These are phyloP conservation scores for Lentinula boryana DNA, from an alignment of 768 basidiomycete genomes.

Conservation along the genomic window DNA sequence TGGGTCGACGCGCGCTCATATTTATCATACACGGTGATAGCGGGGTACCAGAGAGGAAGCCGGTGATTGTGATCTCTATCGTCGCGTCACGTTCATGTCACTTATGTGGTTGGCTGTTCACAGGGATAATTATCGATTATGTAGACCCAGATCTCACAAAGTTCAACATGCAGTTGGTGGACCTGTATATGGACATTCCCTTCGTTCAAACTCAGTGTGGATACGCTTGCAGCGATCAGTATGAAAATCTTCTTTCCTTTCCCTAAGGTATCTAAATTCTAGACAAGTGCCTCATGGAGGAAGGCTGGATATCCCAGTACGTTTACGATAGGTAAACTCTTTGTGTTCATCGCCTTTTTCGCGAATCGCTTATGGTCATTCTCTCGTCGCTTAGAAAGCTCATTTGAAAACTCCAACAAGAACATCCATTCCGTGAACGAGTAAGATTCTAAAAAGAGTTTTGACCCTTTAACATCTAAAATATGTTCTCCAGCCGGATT, in stretches of 20 bases:
- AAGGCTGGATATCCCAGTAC: constrained; percentile 82
- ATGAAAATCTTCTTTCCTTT: constrained; percentile 24
- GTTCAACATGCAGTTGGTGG: constrained; percentile 74
- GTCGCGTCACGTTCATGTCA: background rate
- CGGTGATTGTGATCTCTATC: constrained; percentile 38
- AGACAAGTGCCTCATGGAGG: constrained; percentile 64
- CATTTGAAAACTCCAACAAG: constrained; percentile 73
- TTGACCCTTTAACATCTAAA: background rate
- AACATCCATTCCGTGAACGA: constrained; percentile 80
- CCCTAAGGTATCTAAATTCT: constrained; percentile 12
- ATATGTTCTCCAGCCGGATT: constrained; percentile 50
- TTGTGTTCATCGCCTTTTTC: background rate
- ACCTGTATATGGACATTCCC: constrained; percentile 78
- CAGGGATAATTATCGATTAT: constrained; percentile 10
- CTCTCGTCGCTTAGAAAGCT: constrained; percentile 39
- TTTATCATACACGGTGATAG: constrained; percentile 18
- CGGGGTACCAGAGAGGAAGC: constrained; percentile 71
- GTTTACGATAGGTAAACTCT: constrained; percentile 66
- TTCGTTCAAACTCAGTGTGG: constrained; percentile 87
- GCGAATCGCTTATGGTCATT: background rate
- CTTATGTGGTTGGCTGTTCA: background rate
- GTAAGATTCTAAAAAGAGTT: constrained; percentile 36
- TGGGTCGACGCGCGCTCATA: background rate
- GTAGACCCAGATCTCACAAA: constrained; percentile 55
- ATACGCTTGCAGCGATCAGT: constrained; percentile 95